Evolutionary conservation across 805 yeast genomes (phyloP), one percentile per base, ranked within the genome.

Genomic region (Candida sakaeoensis): DNA sequence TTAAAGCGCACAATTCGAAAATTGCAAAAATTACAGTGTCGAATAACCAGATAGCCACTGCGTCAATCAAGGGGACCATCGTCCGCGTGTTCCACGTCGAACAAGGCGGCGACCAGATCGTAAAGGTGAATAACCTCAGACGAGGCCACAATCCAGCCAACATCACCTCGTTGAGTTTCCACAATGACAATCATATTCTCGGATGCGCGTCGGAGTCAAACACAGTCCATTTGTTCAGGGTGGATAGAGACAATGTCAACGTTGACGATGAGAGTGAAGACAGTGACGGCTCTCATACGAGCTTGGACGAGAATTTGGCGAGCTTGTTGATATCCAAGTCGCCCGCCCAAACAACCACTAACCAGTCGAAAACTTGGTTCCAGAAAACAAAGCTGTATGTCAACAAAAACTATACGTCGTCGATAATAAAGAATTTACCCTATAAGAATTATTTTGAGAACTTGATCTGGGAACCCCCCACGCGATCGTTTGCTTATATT

Each of bases 41-140:
- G 5, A 53, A 49, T 13, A 56, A 59, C 29, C 51, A 52, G 14
- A 58, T 69, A 7, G 72, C 72, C 3, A 63, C 72, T 2, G 74
- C 74, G 2, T 64, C 71, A 1, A 45, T 58, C 14, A 69, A 66
- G 42, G 74, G 74, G 6, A 69, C 74, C 7, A 68, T 69, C 10
- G 53, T 69, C 1, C 51, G 74, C 12, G 63, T 65, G 2, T 58
- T 59, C 42, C 58, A 55, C 41, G 38, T 62, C 6, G 40, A 39
- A 8, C 41, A 44, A n/a, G n/a, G n/a, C n/a, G n/a, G n/a, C 5
- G 43, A 33, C 9, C 39, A 36, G 14, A 47, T 68, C 10, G 41
- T 51, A 10, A 63, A 55, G 30, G 60, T 63, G 14, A 57, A 53
- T 14, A 64, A 59, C 39, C 57, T 69, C 23, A 52, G 74, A 27